Evolutionary conservation across 768 basidiomycete species (phyloP).

Genomic region (Russula abietina): DNA sequence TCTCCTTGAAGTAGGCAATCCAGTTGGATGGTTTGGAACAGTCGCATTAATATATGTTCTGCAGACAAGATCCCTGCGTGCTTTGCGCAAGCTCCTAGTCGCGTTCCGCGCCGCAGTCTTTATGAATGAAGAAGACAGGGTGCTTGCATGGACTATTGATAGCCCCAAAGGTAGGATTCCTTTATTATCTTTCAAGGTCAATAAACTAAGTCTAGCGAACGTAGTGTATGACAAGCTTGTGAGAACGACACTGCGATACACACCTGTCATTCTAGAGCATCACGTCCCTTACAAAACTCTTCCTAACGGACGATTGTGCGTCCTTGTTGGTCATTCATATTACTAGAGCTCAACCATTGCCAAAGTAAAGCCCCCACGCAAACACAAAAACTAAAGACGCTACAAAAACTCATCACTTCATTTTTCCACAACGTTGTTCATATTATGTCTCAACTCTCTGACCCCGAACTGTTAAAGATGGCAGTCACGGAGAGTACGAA

Average conservation of each 20-base stretch:
- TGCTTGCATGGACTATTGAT: slow-evolving; percentile 83
- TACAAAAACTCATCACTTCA: slow-evolving; percentile 83
- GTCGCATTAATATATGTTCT: neutral
- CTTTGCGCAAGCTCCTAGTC: slow-evolving; percentile 74
- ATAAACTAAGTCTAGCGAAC: neutral
- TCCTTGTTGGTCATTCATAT: slow-evolving; percentile 14
- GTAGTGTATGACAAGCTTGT: slow-evolving; percentile 94
- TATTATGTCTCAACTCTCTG: slow-evolving; percentile 68
- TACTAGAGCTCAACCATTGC: slow-evolving; percentile 9
- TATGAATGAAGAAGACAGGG: slow-evolving; percentile 79
- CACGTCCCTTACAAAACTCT: slow-evolving; percentile 85
- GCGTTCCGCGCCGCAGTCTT: slow-evolving; percentile 89
- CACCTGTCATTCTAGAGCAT: slow-evolving; percentile 80
- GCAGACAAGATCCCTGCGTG: slow-evolving; percentile 80
- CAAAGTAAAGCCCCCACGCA: slow-evolving; percentile 78
- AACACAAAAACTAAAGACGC: slow-evolving; percentile 70
- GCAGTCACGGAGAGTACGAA: slow-evolving; percentile 83
- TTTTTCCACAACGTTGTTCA: slow-evolving; percentile 86
- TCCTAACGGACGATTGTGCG: slow-evolving; percentile 81
- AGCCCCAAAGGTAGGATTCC: slow-evolving; percentile 56
- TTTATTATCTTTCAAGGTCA: neutral
- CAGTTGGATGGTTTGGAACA: neutral
- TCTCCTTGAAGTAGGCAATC: slow-evolving; percentile 61
- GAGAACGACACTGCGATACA: slow-evolving; percentile 79
- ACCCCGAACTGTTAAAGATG: slow-evolving; percentile 57